Conservation (phyloP, 2,329 filamentous ascomycete species). For the Capronia epimyces region DNA sequence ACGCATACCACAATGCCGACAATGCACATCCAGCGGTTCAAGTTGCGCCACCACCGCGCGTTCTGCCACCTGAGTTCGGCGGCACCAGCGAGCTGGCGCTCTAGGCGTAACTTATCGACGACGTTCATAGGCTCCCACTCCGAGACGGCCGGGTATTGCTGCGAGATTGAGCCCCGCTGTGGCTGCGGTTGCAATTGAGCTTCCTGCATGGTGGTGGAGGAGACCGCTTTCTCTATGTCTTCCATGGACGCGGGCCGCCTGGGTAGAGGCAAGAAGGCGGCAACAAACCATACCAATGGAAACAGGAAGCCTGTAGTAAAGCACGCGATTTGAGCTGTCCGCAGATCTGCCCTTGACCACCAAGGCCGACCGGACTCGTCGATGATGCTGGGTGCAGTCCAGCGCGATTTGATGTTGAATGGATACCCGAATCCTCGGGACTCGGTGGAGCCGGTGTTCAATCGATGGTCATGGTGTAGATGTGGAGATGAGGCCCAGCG, state of each 20-base stretch:
- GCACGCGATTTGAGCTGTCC: slow-evolving; percentile 68
- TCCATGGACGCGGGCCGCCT: slow-evolving; percentile 50
- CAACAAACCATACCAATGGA: slow-evolving; percentile 74
- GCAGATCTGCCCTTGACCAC: slow-evolving; percentile 49
- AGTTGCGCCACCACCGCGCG: slow-evolving; percentile 59
- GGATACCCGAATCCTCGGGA: slow-evolving; percentile 27
- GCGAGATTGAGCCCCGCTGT: neutral
- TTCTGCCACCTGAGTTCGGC: slow-evolving; percentile 52
- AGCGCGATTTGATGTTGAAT: slow-evolving; percentile 43
- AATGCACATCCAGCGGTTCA: slow-evolving; percentile 58
- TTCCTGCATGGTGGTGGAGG: slow-evolving; percentile 28
- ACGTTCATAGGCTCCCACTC: slow-evolving; percentile 35
- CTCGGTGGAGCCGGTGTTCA: slow-evolving; percentile 31
- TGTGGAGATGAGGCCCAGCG: slow-evolving; percentile 56
- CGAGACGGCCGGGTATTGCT: neutral
- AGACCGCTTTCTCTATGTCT: slow-evolving; percentile 35
- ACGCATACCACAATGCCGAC: slow-evolving; percentile 53
- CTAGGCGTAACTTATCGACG: slow-evolving; percentile 31
- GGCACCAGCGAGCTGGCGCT: slow-evolving; percentile 38
- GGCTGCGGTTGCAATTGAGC: slow-evolving; percentile 3
- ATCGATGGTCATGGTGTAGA: slow-evolving; percentile 58
- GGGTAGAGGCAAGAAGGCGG: slow-evolving; percentile 67
- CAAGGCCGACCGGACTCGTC: slow-evolving; percentile 55
- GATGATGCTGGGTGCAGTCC: slow-evolving; percentile 61
- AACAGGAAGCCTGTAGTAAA: slow-evolving; percentile 75